Base-by-base conservation (phyloP, 2,329 filamentous ascomycete species). In the Zymoseptoria ardabiliae region DNA sequence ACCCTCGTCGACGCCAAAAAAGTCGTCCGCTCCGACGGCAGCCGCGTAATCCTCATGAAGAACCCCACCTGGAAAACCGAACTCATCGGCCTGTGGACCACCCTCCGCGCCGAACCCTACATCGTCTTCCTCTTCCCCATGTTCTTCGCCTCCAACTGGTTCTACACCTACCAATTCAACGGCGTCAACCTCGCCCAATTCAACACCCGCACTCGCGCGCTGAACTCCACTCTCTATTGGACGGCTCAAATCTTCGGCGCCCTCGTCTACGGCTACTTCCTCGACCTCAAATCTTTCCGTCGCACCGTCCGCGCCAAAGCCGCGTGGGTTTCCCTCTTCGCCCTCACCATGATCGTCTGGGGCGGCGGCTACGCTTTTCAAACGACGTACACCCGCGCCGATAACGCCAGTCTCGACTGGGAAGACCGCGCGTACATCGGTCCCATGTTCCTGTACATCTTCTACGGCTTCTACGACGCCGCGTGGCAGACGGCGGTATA, bases 401-500 rank as follows among this genome's bases (percentile, higher is more conserved):
- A 65, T 50, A 66, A 70, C 56, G 59, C 63, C n/a, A 74, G 74
- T 67, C 76, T 74, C 54, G 90, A 94, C 74, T 94, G 88, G 86
- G 81, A 78, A 2, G 79, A 85, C 58, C 75, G 79, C 25, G 84
- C 84, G 57, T 94, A 88, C 71, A 80, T 87, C 60, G 90, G 88
- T 0, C 89, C 89, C 11, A 90, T 96, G 84, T 90, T 96, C 73
- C 77, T 96, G 56, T 95, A 91, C 78, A 90, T 96, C 70, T 92
- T 92, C 75, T 95, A 94, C 72, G 91, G 91, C 49, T 87, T 94
- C 74, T 94, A 87, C 68, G 93, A 97, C 72, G 90, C 92, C 50
- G 84, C 86, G 57, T 97, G 91, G 87, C 93, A 97, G 78, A 93
- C 91, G 0, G 86, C 81, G 69, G 86, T 92, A 54, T 97, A 97